phyloP scores from a whole-genome alignment of 192 early-diverging fungal species.

The Oehlia diaphana region DNA sequence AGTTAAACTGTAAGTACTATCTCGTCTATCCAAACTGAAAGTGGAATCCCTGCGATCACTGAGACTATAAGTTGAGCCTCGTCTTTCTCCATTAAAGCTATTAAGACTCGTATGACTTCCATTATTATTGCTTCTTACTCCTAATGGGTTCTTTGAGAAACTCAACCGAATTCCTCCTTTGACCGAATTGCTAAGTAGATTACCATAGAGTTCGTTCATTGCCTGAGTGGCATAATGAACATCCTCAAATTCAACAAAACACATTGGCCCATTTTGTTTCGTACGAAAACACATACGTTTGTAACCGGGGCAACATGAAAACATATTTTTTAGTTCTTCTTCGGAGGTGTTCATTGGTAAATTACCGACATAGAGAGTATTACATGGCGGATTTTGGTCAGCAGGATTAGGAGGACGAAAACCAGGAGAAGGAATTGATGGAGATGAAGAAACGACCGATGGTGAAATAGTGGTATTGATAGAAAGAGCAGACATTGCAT shows the following conservation, averaged over 20 bases:
- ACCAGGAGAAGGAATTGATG: conserved; percentile 46
- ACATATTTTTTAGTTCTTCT: conserved; percentile 85
- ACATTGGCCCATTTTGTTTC: conserved; percentile 95
- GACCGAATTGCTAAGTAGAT: conserved; percentile 78
- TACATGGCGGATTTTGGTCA: conserved; percentile 98
- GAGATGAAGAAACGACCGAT: conserved; percentile 32
- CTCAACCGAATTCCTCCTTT: conserved; percentile 94
- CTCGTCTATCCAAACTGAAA: conserved; percentile 27
- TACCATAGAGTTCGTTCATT: conserved; percentile 83
- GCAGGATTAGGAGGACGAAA: conserved; percentile 60
- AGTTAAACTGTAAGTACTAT: conserved; percentile 15
- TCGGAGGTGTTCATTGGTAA: conserved; percentile 85
- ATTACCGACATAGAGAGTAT: conserved; percentile 99
- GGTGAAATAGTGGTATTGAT: conserved; percentile 45
- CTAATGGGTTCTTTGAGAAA: conserved; percentile 96
- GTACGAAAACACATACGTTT: conserved; percentile 85
- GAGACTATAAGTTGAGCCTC: conserved; percentile 23
- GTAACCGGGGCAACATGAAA: conserved; percentile 82
- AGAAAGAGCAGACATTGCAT: conserved; percentile 42
- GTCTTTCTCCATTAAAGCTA: conserved; percentile 19
- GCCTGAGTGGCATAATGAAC: conserved; percentile 89
- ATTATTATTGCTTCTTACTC: conserved; percentile 68
- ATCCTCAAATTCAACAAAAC: conserved; percentile 99
- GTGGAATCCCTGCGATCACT: conserved; percentile 27
- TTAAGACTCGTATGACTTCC: not conserved